Base-by-base conservation (phyloP, 352 stramenopile species). In the Phytophthora boehmeriae region DNA sequence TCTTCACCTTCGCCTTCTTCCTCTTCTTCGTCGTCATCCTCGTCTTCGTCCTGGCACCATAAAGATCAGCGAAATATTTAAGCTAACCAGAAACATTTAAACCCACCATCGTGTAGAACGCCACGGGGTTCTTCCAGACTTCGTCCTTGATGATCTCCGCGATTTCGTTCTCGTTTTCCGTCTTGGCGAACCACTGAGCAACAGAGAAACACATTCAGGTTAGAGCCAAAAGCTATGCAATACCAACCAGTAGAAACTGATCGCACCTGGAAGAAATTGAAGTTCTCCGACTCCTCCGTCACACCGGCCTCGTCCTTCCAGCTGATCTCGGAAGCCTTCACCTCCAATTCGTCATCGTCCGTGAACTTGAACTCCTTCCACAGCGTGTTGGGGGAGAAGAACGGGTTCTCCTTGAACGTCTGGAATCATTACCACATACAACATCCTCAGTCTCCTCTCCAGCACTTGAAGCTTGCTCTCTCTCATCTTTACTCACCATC, bases 71-170 rank as follows among this genome's bases (percentile, higher is more conserved):
- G 28, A 30, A 16, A 10, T 54, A 20, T 14, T 28, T 20, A 20
- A 10, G n/a, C n/a, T 6, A 22, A 38, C 34, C 13, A 43, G 20
- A 41, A 16, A 5, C 3, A 22, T 56, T 42, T 66, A 56, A 28
- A 23, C 44, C 17, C 66, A 76, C 75, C 54, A 63, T 64, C 25
- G 78, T 14, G 69, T 80, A 93, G 50, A 77, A 86, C 75, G 58
- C 65, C 36, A 92, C 74, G 13, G 84, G 80, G 56, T 76, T 79
- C 73, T 90, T 92, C 82, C 77, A 93, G 5, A 90, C 35, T 30
- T 93, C 84, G 54, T 93, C 82, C 75, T 92, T 90, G 50, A 93
- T 90, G 45, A 86, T 75, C 67, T 93, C 80, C 8, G 82, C 78
- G 10, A 89, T 47, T 43, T 88, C 79, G 51, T 89, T 70, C 20